Evolutionary conservation across 169 alveolate genomes (phyloP).

Genomic region (Plasmodium inui): DNA sequence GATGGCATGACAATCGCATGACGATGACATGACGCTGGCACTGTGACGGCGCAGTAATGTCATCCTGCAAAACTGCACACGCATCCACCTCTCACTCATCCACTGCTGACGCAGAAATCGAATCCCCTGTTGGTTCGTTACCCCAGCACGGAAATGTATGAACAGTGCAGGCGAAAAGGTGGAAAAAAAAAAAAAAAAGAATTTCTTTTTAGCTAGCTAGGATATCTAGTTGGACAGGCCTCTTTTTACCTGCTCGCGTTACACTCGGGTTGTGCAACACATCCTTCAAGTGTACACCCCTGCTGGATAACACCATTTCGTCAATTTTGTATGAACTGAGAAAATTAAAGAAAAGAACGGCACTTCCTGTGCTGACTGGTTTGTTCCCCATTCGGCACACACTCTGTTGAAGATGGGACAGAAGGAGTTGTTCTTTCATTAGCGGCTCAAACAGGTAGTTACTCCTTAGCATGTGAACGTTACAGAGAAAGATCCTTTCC

Average conservation of each 20-base stretch:
- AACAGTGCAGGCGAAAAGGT: not conserved
- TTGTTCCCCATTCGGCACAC: constrained; percentile 3
- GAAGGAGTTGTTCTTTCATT: not conserved
- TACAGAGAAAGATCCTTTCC: constrained; percentile 18
- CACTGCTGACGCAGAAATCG: not conserved
- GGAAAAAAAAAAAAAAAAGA: not conserved
- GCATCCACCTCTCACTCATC: not conserved
- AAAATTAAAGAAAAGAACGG: constrained; percentile 13
- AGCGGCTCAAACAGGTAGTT: constrained; percentile 15
- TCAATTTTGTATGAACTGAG: constrained; percentile 43
- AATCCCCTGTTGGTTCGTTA: not conserved
- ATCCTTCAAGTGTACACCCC: not conserved
- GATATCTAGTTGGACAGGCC: not conserved
- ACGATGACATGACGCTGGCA: not conserved
- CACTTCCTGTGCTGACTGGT: not conserved
- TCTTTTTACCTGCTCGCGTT: not conserved
- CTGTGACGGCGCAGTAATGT: not conserved
- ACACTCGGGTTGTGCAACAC: not conserved
- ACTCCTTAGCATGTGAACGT: constrained; percentile 26
- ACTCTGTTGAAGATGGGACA: not conserved
- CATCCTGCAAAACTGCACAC: not conserved
- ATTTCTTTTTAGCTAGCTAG: not conserved
- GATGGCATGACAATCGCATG: too few species aligned
- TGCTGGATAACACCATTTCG: not conserved
- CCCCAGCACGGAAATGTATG: not conserved